These are phyloP conservation scores for Pyrrhoderma lamaoense DNA, from an alignment of 1,284 basidiomycete species.

Conservation along the genomic window DNA sequence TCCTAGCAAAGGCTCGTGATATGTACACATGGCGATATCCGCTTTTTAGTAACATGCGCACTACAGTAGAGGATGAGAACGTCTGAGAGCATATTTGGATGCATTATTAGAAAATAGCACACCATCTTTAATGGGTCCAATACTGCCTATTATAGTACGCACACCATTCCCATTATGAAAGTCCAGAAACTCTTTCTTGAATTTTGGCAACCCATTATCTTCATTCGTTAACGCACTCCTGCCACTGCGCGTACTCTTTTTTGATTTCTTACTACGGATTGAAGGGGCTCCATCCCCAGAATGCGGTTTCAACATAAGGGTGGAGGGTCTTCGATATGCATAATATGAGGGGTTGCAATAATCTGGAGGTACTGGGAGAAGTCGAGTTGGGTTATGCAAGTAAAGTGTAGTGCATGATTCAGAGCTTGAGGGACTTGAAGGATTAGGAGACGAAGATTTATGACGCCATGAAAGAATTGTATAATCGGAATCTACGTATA, in stretches of 20 bases:
- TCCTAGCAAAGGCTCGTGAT: constrained; percentile 86
- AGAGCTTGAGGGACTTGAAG: constrained; percentile 23
- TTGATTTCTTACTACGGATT: constrained; percentile 32
- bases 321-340: constrained; percentile 40
- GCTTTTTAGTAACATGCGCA: constrained; percentile 89
- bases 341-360: constrained; percentile 70
- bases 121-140: constrained; percentile 88
- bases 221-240: constrained; percentile 26
- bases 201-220: constrained; percentile 42
- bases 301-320: constrained; percentile 25
- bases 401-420: constrained; percentile 42
- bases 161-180: constrained; percentile 92
- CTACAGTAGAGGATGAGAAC: constrained; percentile 32
- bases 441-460: constrained; percentile 28
- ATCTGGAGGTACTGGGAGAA: constrained; percentile 50
- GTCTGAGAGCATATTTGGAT: constrained; percentile 8
- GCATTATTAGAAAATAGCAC: constrained; percentile 23
- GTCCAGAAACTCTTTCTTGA: constrained; percentile 73
- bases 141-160: constrained; percentile 84
- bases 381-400: constrained; percentile 51
- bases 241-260: constrained; percentile 29
- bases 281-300: constrained; percentile 25
- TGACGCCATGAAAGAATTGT: constrained; percentile 70
- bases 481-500: constrained; percentile 61
- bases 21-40: constrained; percentile 95